Conservation (phyloP, 208 protist genomes). For the Strigomonas culicis region DNA sequence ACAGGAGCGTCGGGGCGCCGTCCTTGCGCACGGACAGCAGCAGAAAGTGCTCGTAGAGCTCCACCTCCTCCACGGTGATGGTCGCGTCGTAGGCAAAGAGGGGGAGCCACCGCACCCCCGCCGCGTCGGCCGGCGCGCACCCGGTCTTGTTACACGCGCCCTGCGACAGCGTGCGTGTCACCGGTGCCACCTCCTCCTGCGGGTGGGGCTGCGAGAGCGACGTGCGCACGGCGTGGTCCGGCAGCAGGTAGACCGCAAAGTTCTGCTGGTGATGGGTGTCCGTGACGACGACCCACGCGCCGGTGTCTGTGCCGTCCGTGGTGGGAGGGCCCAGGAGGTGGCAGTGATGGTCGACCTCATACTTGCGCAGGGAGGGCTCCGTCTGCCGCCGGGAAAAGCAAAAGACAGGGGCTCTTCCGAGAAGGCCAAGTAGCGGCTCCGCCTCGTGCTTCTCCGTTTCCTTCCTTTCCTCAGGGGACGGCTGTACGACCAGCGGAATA, state of each 20-base stretch:
- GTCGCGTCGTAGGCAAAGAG: slow-evolving; percentile 43
- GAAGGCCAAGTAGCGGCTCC: too few relatives aligned
- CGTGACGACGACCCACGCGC: slow-evolving; percentile 49
- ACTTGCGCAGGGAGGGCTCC: slow-evolving; percentile 21
- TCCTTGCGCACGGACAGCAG: slow-evolving; percentile 40
- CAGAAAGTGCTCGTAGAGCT: slow-evolving; percentile 33
- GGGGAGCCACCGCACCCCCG: slow-evolving; percentile 18
- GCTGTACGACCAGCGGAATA: too few relatives aligned
- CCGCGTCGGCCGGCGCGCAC: too few relatives aligned
- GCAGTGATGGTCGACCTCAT: slow-evolving; percentile 61
- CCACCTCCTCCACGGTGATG: slow-evolving; percentile 50
- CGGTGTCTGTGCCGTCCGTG: neutral
- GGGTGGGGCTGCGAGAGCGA: too few relatives aligned
- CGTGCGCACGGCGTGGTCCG: slow-evolving; percentile 17
- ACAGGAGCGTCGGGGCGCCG: slow-evolving; percentile 32
- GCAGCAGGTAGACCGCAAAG: slow-evolving; percentile 42
- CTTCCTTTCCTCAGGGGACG: too few relatives aligned
- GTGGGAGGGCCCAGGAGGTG: slow-evolving; percentile 23
- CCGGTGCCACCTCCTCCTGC: too few relatives aligned
- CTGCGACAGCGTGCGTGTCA: too few relatives aligned
- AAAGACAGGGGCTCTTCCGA: neutral
- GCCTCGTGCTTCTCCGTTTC: too few relatives aligned
- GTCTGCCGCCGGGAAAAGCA: neutral
- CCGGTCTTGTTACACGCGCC: too few relatives aligned
- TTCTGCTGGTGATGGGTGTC: slow-evolving; percentile 26